phyloP scores from a whole-genome alignment of 1,284 basidiomycete species.

The Ceratobasidium sp. region DNA sequence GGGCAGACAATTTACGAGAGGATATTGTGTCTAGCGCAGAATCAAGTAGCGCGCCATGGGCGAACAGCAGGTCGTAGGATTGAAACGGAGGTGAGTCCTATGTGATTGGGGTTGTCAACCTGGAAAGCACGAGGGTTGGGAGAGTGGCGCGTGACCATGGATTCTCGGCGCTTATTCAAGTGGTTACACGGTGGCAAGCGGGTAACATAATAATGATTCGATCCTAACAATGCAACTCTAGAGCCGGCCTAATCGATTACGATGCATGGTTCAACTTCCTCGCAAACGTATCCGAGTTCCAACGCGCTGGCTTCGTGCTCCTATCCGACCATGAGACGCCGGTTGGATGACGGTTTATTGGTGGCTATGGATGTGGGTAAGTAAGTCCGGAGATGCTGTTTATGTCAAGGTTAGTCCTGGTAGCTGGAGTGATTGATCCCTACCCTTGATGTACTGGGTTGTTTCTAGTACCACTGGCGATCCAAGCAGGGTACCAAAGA shows the following conservation, averaged over 20 bases:
- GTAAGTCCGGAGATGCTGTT: constrained; percentile 81
- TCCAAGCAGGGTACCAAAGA: constrained; percentile 50
- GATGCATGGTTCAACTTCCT: constrained; percentile 57
- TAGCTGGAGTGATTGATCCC: constrained; percentile 52
- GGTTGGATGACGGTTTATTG: constrained; percentile 84
- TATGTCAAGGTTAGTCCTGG: constrained; percentile 85
- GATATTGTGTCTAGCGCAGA: too few relatives aligned
- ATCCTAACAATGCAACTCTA: constrained; percentile 54
- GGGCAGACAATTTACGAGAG: too few relatives aligned
- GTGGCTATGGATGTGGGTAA: constrained; percentile 92
- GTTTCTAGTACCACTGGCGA: constrained; percentile 53
- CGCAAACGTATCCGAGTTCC: constrained; percentile 66
- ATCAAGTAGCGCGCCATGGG: too few relatives aligned
- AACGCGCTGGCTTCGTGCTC: constrained; percentile 74
- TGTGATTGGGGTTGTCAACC: too few relatives aligned
- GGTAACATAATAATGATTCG: constrained; percentile 49
- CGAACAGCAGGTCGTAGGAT: too few relatives aligned
- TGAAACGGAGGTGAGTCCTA: too few relatives aligned
- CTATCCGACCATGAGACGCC: constrained; percentile 94
- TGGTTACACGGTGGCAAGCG: too few relatives aligned
- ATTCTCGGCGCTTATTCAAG: too few relatives aligned
- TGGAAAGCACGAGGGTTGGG: too few relatives aligned
- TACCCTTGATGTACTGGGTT: constrained; percentile 9
- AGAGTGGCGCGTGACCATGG: too few relatives aligned
- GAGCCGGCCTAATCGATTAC: constrained; percentile 54